Conservation (phyloP, 768 basidiomycete species). For the Hemileccinum rubropunctum region DNA sequence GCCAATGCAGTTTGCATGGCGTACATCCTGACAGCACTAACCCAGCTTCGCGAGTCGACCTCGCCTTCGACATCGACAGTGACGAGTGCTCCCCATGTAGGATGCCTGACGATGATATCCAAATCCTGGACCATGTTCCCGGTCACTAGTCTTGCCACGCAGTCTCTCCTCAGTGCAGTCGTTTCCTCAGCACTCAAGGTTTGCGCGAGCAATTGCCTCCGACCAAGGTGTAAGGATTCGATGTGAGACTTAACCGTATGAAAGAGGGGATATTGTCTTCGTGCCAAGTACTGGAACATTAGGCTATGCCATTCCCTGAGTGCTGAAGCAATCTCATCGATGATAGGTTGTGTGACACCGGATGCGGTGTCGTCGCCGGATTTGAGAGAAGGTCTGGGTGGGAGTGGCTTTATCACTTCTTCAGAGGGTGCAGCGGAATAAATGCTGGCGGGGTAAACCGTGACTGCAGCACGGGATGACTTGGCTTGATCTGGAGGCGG, state of each 20-base stretch:
- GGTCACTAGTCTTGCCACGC: constrained; percentile 81
- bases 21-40: constrained; percentile 89
- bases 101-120: constrained; percentile 96
- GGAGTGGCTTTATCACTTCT: constrained; percentile 66
- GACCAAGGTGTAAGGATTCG: constrained; percentile 86
- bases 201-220: constrained; percentile 85
- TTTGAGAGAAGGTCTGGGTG: constrained; percentile 91
- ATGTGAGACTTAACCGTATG: constrained; percentile 84
- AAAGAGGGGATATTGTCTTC: constrained; percentile 88
- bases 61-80: constrained; percentile 88
- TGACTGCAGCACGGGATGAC: constrained; percentile 66
- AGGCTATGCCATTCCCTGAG: constrained; percentile 93
- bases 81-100: constrained; percentile 85
- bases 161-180: constrained; percentile 73
- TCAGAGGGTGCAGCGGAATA: constrained; percentile 71
- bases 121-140: constrained; percentile 91
- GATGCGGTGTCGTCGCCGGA: constrained; percentile 91
- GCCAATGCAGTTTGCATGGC: constrained; percentile 84
- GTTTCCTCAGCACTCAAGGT: constrained; percentile 88
- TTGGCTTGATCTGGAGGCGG: constrained; percentile 75
- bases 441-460: constrained; percentile 73
- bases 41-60: constrained; percentile 77
- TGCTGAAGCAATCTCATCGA: constrained; percentile 97
- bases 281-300: constrained; percentile 88
- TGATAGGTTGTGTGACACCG: constrained; percentile 81